A percentile compares a stretch with the other conserved stretches of the same genome.
Conservation (phyloP, 768 basidiomycete species). For the Suillus occidentalis region DNA sequence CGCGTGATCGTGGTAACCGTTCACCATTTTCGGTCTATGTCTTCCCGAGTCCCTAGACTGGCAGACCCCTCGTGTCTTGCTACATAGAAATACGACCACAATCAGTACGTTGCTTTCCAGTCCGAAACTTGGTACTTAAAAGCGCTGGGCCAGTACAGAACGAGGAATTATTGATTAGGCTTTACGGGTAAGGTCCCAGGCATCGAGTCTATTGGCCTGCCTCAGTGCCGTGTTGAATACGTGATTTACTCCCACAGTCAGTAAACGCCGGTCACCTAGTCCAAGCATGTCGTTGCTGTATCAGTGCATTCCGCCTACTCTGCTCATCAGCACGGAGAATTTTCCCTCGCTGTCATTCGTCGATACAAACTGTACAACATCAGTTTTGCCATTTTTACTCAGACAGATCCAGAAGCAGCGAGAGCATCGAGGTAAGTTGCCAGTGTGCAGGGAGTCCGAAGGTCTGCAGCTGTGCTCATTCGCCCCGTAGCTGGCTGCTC, state of each 20-base stretch:
- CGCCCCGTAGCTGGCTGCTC: not conserved
- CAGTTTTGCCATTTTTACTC: not conserved
- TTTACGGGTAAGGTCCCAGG: no score
- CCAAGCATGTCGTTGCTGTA: not conserved
- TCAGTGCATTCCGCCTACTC: not conserved
- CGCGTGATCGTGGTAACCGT: not conserved
- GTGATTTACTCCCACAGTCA: conserved; percentile 5
- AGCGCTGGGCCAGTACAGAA: no score
- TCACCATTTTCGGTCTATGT: not conserved
- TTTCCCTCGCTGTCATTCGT: not conserved
- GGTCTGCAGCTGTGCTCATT: not conserved
- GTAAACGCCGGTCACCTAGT: not conserved
- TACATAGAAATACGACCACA: no score
- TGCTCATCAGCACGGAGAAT: not conserved
- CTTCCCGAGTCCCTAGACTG: no score
- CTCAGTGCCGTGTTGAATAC: not conserved
- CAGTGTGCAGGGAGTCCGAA: not conserved
- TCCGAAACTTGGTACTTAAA: no score
- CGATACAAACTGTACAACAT: not conserved
- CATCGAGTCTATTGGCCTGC: no score
- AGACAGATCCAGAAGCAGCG: not conserved
- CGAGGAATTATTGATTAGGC: no score
- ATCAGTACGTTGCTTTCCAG: no score
- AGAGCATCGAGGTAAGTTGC: not conserved
- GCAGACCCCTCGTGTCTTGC: no score